Evolutionary conservation across 1,284 basidiomycete genomes (phyloP), one percentile per base, ranked within the genome.

Genomic region (Cystobasidium pallidum): DNA sequence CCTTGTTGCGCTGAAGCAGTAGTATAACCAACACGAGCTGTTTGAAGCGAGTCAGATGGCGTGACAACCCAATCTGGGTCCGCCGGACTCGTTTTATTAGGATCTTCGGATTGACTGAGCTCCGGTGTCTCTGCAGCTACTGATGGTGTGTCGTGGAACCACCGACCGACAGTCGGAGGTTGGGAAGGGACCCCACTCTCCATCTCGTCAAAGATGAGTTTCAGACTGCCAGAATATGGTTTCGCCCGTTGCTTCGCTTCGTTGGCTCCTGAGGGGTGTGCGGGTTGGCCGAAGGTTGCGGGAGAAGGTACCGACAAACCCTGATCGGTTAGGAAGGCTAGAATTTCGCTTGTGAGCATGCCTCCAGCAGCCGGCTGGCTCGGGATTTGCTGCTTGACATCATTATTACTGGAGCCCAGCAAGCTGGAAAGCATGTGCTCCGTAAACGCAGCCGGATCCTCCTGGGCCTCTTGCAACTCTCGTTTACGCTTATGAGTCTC

Each of bases 401-500:
- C 55, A 43, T 47, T 36, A 15, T 39, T 41, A 15, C 15, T 45
- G 15, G 24, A 26, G 24, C 10, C 10, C 26, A 71, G 49, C 13
- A 52, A 64, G 41, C 47, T 55, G 2, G 68, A 59, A 34, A 78
- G 65, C 34, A 74, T 74, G 52, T 67, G 67, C 62, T 77, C 75
- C 66, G 77, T 68, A 58, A 75, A 78, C 1, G 52, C 73, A 34
- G 75, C 70, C 17, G 77, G 76, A 55, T 78, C 75, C 17, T 65
- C 52, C 11, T 75, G 66, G 2, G 75, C 75, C 58, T 78, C 77
- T 15, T 77, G 75, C 41, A 73, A 70, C 49, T 78, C 76, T 15
- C 77, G 70, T 62, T 78, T 78, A 21, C 77, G 70, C 65, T 77
- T 78, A 21, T 73, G 62, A 26, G 72, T 57, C 30, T 71, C 54